These are phyloP conservation scores for Colletotrichum sp. DNA, from an alignment of 2,329 filamentous ascomycete species.

Conservation along the genomic window DNA sequence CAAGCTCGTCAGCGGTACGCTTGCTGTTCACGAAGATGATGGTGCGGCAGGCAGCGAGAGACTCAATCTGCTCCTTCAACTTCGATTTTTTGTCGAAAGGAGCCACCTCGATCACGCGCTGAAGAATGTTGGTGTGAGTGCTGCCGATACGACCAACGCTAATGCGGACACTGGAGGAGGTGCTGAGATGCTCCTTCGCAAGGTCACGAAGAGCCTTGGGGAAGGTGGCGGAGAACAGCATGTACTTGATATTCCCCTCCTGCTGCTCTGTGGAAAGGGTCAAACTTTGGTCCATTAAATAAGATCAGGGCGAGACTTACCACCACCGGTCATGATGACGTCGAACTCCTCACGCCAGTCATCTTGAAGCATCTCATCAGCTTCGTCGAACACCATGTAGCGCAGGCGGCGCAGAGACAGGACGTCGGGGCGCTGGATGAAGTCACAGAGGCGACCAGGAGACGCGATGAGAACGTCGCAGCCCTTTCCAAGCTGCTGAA, in stretches of 20 bases:
- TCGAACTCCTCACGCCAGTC: conserved; percentile 82
- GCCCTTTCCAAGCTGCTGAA: conserved; percentile 76
- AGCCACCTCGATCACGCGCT: conserved; percentile 74
- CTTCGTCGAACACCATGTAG: conserved; percentile 88
- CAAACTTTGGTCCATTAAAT: conserved; percentile 17
- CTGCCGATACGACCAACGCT: conserved; percentile 87
- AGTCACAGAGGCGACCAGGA: conserved; percentile 83
- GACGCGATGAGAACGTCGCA: conserved; percentile 91
- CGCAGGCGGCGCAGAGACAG: conserved; percentile 78
- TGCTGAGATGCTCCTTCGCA: conserved; percentile 76
- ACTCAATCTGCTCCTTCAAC: conserved; percentile 74
- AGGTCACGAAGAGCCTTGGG: conserved; percentile 79
- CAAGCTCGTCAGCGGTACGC: conserved; percentile 77
- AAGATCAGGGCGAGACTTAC: conserved; percentile 53
- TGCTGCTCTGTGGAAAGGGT: conserved; percentile 67
- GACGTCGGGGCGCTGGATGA: conserved; percentile 74
- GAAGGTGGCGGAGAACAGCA: conserved; percentile 97
- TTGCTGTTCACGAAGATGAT: conserved; percentile 92
- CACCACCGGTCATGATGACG: conserved; percentile 79
- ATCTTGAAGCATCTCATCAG: conserved; percentile 84
- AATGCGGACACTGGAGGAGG: conserved; percentile 74
- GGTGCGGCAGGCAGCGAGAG: conserved; percentile 75
- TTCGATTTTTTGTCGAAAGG: conserved; percentile 70
- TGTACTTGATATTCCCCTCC: conserved; percentile 69
- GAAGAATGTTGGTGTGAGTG: conserved; percentile 81